Base-by-base conservation (phyloP, 495 filamentous ascomycete genomes). In the Tuber aestivum region DNA sequence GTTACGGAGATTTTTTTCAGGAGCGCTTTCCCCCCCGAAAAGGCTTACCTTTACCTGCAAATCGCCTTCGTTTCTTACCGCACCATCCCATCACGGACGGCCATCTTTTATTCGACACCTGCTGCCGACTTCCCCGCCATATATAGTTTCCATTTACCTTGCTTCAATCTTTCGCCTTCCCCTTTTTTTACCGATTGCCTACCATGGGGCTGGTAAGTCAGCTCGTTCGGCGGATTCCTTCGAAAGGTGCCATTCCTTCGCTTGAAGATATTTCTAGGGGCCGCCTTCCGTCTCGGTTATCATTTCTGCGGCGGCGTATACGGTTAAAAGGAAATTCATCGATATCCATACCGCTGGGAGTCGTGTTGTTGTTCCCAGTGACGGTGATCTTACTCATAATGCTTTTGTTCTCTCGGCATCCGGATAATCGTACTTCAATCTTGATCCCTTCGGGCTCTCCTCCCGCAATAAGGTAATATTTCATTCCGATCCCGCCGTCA, bases 291-390 rank as follows among this genome's bases (percentile, higher is more conserved):
- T 85, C 88, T 48, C 86, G 88, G 82, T 89, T 97, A 85, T 92
- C 93, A 77, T 95, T 97, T 84, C 92, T 99, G 84, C 88, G 91
- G 79, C 89, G 92, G 84, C 93, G 94, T 56, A 91, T 99, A 85
- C 91, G 95, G 80, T 87, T 99, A 89, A 92, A 92, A 87, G 93
- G 94, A 84, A 97, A 96, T 84, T 97, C 94, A 75, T 92, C 91
- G 80, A 91, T 97, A 85, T 97, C 95, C 71, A 91, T 99, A 85
- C 95, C 95, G 48, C 87, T 98, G 70, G 95, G 95, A 77, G 90
- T 97, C 82, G 93, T 99, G 79, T 87, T 98, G 76, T 86, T 97
- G 82, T 97, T 97, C 85, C 95, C 95, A 77, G 90, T 91, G 84
- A 91, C 97, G 85, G 93, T 97, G 80, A 89, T 98, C 85, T 87